A percentile compares a stretch with the other conserved stretches of the same genome.
Evolutionary conservation across 306 rosid species (phyloP).

Genomic region (Vigna unguiculata): DNA sequence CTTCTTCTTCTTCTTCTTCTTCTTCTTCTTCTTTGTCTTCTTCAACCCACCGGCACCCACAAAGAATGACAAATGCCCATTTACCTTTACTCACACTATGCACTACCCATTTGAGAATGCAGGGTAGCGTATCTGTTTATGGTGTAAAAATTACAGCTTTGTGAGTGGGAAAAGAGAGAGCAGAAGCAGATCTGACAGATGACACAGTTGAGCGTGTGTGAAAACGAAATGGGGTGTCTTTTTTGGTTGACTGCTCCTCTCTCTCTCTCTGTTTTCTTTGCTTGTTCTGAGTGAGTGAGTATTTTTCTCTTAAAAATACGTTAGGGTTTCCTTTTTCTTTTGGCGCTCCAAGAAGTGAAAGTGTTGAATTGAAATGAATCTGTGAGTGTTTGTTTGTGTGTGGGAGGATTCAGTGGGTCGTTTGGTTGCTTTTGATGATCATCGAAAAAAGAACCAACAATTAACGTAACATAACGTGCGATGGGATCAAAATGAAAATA

Average conservation of each 20-base stretch:
- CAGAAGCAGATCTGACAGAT: slow-evolving; percentile 50
- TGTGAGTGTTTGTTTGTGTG: background rate
- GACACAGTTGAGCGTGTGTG: slow-evolving; percentile 39
- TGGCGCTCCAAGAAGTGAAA: slow-evolving; percentile 49
- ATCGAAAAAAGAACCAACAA: slow-evolving; percentile 26
- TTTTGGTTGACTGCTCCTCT: slow-evolving; percentile 13
- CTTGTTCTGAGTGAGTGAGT: background rate
- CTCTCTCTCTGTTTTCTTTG: background rate
- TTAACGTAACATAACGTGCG: background rate
- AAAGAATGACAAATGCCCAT: slow-evolving; percentile 22
- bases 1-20: too few relatives aligned
- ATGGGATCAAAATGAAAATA: background rate
- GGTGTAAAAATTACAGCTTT: background rate
- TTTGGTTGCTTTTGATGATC: slow-evolving; percentile 24
- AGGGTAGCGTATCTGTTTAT: background rate
- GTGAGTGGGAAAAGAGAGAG: slow-evolving; percentile 14
- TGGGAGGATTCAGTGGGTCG: slow-evolving; percentile 3
- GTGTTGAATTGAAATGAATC: slow-evolving; percentile 52
- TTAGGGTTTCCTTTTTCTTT: slow-evolving; percentile 40
- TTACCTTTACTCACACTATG: slow-evolving; percentile 24
- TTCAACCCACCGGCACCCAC: background rate
- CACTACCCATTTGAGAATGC: slow-evolving; percentile 6
- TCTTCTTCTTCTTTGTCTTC: background rate
- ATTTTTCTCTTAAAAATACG: background rate
- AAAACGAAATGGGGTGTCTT: slow-evolving; percentile 39